phyloP scores from a whole-genome alignment of 345 rosid genomes.

The Salix udensis region DNA sequence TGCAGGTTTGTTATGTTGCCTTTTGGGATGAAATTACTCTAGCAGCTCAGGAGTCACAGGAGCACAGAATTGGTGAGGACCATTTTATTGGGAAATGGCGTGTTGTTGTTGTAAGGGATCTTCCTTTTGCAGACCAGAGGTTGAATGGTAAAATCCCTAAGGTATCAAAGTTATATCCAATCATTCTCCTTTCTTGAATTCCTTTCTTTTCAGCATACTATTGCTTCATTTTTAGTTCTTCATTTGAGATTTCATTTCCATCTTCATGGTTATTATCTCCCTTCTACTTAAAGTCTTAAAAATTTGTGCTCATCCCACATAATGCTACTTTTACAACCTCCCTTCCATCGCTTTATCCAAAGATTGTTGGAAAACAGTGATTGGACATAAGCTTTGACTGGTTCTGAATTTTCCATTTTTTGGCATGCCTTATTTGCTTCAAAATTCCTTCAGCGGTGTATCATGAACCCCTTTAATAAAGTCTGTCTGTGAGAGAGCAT shows the following conservation, averaged over 20 bases:
- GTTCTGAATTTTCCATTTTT: too few species aligned
- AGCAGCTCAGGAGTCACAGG: conserved; percentile 61
- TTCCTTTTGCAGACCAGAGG: conserved; percentile 85
- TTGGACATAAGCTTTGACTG: too few species aligned
- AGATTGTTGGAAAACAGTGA: too few species aligned
- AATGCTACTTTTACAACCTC: too few species aligned
- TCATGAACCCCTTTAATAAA: too few species aligned
- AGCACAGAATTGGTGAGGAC: conserved; percentile 51
- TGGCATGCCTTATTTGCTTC: too few species aligned
- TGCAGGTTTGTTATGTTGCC: conserved; percentile 91
- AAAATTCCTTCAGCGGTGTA: too few species aligned
- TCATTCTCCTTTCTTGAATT: background rate
- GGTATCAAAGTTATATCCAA: conserved; percentile 38
- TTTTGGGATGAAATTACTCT: conserved; percentile 93
- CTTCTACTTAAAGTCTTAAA: too few species aligned
- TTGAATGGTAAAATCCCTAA: conserved; percentile 97
- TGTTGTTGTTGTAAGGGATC: conserved; percentile 66
- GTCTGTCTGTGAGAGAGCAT: too few species aligned
- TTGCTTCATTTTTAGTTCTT: background rate
- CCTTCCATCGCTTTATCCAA: too few species aligned
- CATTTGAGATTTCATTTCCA: background rate
- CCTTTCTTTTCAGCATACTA: background rate
- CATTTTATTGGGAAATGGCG: conserved; percentile 79
- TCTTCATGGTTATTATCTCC: too few species aligned
- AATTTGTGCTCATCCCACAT: too few species aligned